Conservation (phyloP, 495 filamentous ascomycete genomes). For the Penicillium odoratum region DNA sequence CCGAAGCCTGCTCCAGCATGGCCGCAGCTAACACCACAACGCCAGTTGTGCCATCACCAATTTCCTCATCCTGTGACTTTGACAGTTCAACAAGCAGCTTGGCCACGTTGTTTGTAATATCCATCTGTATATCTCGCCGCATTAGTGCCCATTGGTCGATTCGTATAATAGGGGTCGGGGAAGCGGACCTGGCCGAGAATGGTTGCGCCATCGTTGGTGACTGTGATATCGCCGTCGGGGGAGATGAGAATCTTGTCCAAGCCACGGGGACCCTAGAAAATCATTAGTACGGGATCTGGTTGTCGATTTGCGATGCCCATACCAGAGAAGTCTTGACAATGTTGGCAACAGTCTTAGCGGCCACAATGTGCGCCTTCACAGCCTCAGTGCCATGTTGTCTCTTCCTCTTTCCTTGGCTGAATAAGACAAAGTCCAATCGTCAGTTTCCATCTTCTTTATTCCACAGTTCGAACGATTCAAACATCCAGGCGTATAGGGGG, state of each 20-base stretch:
- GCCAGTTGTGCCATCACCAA: slow-evolving; percentile 97
- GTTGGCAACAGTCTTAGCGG: slow-evolving; percentile 90
- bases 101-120: slow-evolving; percentile 97
- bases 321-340: slow-evolving; percentile 95
- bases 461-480: slow-evolving; percentile 4
- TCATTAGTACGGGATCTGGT: slow-evolving; percentile 20
- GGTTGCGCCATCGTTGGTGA: slow-evolving; percentile 98
- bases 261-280: slow-evolving; percentile 76
- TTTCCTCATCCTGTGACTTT: slow-evolving; percentile 98
- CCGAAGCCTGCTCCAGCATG: slow-evolving; percentile 94
- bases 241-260: slow-evolving; percentile 99
- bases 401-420: slow-evolving; percentile 96
- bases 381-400: slow-evolving; percentile 94
- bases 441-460: slow-evolving; percentile 3
- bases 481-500: slow-evolving; percentile 7
- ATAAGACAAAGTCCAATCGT: slow-evolving; percentile 21
- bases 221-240: slow-evolving; percentile 97
- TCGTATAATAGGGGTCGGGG: slow-evolving; percentile 12
- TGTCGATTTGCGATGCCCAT: slow-evolving; percentile 16
- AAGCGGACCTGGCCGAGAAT: slow-evolving; percentile 77
- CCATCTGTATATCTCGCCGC: slow-evolving; percentile 63
- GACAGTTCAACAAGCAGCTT: slow-evolving; percentile 97
- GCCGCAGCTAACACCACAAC: slow-evolving; percentile 96
- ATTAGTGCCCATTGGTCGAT: slow-evolving; percentile 19
- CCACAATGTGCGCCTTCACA: slow-evolving; percentile 96